A percentile compares a stretch with the other conserved stretches of the same genome.
phyloP scores from a whole-genome alignment of 2,329 filamentous ascomycete genomes.

The Beauveria sp. region DNA sequence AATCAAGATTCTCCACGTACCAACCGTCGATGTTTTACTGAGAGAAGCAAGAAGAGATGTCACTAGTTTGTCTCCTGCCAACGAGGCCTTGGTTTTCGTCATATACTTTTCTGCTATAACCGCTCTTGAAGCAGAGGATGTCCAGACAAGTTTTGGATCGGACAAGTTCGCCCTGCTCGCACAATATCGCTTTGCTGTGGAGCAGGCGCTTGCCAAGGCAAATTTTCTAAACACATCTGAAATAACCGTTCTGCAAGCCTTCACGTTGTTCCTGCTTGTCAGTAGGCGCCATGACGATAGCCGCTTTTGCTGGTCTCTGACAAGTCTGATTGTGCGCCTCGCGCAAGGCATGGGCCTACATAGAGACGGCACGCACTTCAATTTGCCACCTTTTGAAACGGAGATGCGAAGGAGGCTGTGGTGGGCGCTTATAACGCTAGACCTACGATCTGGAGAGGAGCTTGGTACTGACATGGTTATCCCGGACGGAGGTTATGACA shows the following conservation, averaged over 20 bases:
- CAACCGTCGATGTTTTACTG: conserved; percentile 55
- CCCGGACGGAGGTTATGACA: conserved; percentile 35
- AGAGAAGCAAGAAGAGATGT: conserved; percentile 53
- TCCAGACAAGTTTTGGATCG: conserved; percentile 33
- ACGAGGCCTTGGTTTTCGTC: conserved; percentile 58
- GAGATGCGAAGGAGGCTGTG: conserved; percentile 55
- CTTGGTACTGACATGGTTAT: conserved; percentile 41
- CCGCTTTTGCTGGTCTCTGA: conserved; percentile 53
- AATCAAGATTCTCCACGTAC: conserved; percentile 64
- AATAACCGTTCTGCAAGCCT: conserved; percentile 49
- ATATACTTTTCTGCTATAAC: conserved; percentile 52
- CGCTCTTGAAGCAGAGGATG: conserved; percentile 52
- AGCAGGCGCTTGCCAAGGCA: conserved; percentile 50
- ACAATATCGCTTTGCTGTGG: conserved; percentile 45
- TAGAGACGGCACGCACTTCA: conserved; percentile 43
- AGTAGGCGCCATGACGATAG: conserved; percentile 40
- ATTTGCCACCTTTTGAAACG: conserved; percentile 48
- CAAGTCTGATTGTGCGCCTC: conserved; percentile 49
- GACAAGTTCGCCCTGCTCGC: conserved; percentile 36
- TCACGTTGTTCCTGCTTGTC: conserved; percentile 46
- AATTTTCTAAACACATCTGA: conserved; percentile 52
- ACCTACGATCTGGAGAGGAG: conserved; percentile 48
- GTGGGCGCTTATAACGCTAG: conserved; percentile 52
- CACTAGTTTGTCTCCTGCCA: conserved; percentile 45
- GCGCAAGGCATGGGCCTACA: conserved; percentile 55